Base-by-base conservation (phyloP, 495 filamentous ascomycete genomes). In the Tuber magnatum region DNA sequence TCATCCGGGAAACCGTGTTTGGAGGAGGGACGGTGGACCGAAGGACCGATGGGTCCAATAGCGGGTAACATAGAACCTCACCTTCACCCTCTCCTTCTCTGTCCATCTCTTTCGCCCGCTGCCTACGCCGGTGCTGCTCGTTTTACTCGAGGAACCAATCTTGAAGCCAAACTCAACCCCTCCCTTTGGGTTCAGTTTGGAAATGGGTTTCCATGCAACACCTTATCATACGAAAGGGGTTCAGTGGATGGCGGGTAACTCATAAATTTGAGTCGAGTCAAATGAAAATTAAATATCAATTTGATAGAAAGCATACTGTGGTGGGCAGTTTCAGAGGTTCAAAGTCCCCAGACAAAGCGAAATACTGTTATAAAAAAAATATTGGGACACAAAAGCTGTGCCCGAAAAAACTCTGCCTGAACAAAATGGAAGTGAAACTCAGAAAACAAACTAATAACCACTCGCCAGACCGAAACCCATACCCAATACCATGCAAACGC, bases 381-480 rank as follows among this genome's bases (percentile, higher is more conserved):
- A 65, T 14, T 65, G 35, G 56, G 56, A 14, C 14, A 2, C 14
- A 28, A 65, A 35, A 65, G 28, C 51, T 3, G 51, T 14, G 28
- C 10, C 71, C 41, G n/a, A 44, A 44, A 72, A 78, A 78, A 78
- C 46, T 65, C 56, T 32, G 51, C 56, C 28, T 20, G 28, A 65
- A 35, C 56, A 35, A 65, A 65, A 32, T 35, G 28, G 35, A 65
- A 65, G 3, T 20, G 28, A 79, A 79, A 78, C 56, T 56, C 65
- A 75, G 73, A 70, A 51, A 75, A 77, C 73, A 77, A 71, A 70
- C 40, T 70, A 61, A 35, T 35, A 65, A 35, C 56, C 28, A 65
- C 28, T 65, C 28, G 56, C 28, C 28, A 65, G 12, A 65, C 56
- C 56, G 28, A 65, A 35, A 65, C 56, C 56, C 5, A 65, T 35